Evolutionary conservation across 352 stramenopile genomes (phyloP).

Genomic region (Lagenidium giganteum): DNA sequence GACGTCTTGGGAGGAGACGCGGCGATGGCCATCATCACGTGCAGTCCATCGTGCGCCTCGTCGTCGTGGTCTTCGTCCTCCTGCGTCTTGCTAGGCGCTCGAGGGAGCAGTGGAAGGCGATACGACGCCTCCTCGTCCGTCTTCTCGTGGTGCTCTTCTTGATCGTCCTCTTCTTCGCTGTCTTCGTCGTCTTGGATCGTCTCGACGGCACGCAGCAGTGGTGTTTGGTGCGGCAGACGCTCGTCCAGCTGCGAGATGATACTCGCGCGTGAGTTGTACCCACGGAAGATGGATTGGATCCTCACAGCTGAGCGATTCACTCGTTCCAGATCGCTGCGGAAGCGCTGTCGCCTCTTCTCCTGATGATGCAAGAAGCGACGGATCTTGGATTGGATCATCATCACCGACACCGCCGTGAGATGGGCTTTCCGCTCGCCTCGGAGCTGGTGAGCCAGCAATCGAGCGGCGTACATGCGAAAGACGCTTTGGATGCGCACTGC

Average conservation of each 20-base stretch:
- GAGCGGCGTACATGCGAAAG: constrained; percentile 36
- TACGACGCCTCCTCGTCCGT: not conserved
- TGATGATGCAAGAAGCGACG: constrained; percentile 46
- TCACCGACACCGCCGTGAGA: constrained; percentile 45
- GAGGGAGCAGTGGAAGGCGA: not conserved
- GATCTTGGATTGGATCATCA: constrained; percentile 68
- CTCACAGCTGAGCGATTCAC: constrained; percentile 57
- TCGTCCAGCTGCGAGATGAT: constrained; percentile 34
- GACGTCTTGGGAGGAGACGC: constrained; percentile 4
- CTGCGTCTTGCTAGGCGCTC: not conserved
- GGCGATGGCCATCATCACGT: constrained; percentile 7
- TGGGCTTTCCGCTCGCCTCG: constrained; percentile 46
- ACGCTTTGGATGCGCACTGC: constrained; percentile 46
- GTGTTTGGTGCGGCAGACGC: constrained; percentile 12
- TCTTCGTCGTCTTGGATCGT: not conserved
- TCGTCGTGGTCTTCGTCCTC: constrained; percentile 11
- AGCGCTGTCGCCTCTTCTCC: constrained; percentile 32
- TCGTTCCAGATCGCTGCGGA: constrained; percentile 44
- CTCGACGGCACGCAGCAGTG: not conserved
- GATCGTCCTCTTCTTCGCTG: constrained; percentile 6
- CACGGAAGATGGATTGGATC: constrained; percentile 65
- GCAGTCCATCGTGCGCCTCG: constrained; percentile 2
- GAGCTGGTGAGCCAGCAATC: constrained; percentile 18
- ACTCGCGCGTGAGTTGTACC: constrained; percentile 49
- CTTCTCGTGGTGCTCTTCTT: constrained; percentile 6